These are phyloP conservation scores for Malus hybrid DNA, from an alignment of 331 rosid genomes.

Conservation along the genomic window DNA sequence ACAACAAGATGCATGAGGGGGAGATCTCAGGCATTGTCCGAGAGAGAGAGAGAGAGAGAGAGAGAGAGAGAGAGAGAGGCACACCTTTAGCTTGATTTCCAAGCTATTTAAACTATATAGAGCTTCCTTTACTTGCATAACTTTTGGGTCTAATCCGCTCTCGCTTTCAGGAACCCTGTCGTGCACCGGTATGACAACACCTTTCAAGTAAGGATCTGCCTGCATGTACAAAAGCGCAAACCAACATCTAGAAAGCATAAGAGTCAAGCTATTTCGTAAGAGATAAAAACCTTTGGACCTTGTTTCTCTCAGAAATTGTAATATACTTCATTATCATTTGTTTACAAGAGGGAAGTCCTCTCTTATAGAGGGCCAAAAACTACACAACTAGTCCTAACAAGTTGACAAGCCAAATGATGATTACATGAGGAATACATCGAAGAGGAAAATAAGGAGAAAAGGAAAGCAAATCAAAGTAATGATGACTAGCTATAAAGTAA, in stretches of 20 bases:
- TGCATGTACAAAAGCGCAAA: conserved; percentile 9
- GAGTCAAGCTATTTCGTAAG: background rate
- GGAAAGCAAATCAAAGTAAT: too few species aligned
- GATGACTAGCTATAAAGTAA: too few species aligned
- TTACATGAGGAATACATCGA: too few species aligned
- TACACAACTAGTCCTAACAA: too few species aligned
- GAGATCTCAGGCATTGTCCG: background rate
- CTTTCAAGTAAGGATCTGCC: conserved; percentile 43
- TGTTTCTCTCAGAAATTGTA: too few species aligned
- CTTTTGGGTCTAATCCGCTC: conserved; percentile 19
- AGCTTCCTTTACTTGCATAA: conserved; percentile 33
- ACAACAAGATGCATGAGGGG: background rate
- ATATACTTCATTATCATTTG: too few species aligned
- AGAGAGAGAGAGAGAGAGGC: background rate
- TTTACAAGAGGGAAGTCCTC: too few species aligned
- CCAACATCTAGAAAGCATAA: background rate
- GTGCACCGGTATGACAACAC: conserved; percentile 27
- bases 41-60: background rate
- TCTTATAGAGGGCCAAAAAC: too few species aligned
- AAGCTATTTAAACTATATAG: conserved; percentile 35
- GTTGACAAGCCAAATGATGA: too few species aligned
- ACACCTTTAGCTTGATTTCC: conserved; percentile 46
- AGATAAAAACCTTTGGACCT: background rate
- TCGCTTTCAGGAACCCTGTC: conserved; percentile 15
- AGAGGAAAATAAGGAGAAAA: too few species aligned